phyloP scores from a whole-genome alignment of 2,329 filamentous ascomycete genomes.

The Aspergillus ochraceoroseus region DNA sequence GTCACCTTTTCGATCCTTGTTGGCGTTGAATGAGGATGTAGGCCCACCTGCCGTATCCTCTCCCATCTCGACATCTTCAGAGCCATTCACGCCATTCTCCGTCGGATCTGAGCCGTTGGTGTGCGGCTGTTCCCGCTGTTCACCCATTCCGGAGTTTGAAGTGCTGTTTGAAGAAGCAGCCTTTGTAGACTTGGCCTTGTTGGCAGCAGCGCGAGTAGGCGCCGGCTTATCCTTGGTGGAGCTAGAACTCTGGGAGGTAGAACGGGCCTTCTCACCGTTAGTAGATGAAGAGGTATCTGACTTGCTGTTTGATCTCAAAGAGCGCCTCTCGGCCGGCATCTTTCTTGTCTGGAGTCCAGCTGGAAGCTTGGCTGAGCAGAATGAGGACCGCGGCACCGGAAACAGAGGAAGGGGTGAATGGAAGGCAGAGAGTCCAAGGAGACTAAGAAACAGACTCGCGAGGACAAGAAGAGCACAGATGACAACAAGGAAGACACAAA shows the following conservation, averaged over 20 bases:
- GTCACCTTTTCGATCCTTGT: constrained; percentile 66
- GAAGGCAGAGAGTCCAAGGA: constrained; percentile 18
- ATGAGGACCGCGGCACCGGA: constrained; percentile 27
- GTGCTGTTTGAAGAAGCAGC: constrained; percentile 34
- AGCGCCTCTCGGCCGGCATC: constrained; percentile 47
- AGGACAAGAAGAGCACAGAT: constrained; percentile 8
- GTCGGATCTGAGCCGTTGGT: constrained; percentile 63
- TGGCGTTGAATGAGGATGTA: constrained; percentile 52
- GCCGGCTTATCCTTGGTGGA: constrained; percentile 45
- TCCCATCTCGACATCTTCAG: constrained; percentile 67
- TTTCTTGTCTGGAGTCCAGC: constrained; percentile 27
- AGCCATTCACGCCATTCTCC: constrained; percentile 62
- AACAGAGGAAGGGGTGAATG: constrained; percentile 27
- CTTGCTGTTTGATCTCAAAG: constrained; percentile 46
- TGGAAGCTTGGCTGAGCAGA: constrained; percentile 31
- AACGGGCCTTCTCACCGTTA: constrained; percentile 45
- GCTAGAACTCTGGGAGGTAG: constrained; percentile 42
- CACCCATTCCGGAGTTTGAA: constrained; percentile 54
- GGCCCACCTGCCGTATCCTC: constrained; percentile 54
- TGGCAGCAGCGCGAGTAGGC: constrained; percentile 41
- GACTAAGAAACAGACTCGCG: constrained; percentile 12
- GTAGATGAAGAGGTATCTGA: constrained; percentile 45
- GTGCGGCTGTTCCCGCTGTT: constrained; percentile 64
- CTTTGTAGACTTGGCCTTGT: constrained; percentile 40
- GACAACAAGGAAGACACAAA: constrained; percentile 17